phyloP scores from a whole-genome alignment of 257 asterid species.

The Solanum infundibuliforme region DNA sequence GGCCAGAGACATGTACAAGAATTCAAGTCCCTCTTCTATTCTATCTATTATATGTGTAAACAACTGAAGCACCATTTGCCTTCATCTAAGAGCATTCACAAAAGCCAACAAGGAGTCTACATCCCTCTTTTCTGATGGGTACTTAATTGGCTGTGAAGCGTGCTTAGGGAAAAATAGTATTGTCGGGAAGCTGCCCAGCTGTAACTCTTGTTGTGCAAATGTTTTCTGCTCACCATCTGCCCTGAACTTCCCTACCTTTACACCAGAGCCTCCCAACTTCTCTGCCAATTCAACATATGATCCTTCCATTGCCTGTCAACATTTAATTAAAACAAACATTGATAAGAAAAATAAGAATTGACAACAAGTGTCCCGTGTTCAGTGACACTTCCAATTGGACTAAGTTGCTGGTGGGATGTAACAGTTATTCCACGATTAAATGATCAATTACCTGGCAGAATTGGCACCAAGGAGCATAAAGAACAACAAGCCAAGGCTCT shows the following conservation, averaged over 20 bases:
- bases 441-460: slow-evolving; percentile 44
- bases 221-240: slow-evolving; percentile 80
- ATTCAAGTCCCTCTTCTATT: not conserved
- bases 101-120: slow-evolving; percentile 68
- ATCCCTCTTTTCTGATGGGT: slow-evolving; percentile 75
- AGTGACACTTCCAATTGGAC: not conserved
- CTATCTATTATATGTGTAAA: not conserved
- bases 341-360: not conserved
- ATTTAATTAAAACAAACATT: not conserved
- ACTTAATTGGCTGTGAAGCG: slow-evolving; percentile 50
- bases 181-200: slow-evolving; percentile 73
- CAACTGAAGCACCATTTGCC: not conserved
- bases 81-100: slow-evolving; percentile 52
- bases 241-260: slow-evolving; percentile 71
- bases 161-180: slow-evolving; percentile 66
- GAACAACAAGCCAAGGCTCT: slow-evolving; percentile 73
- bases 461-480: slow-evolving; percentile 83
- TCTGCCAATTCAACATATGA: slow-evolving; percentile 52
- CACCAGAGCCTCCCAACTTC: slow-evolving; percentile 50
- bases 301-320: slow-evolving; percentile 49
- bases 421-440: not conserved
- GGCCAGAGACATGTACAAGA: not conserved
- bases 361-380: not conserved
- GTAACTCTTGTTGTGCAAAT: slow-evolving; percentile 54
- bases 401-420: not conserved